Base-by-base conservation (phyloP, 2,329 filamentous ascomycete species). In the Aspergillus fijiensis region DNA sequence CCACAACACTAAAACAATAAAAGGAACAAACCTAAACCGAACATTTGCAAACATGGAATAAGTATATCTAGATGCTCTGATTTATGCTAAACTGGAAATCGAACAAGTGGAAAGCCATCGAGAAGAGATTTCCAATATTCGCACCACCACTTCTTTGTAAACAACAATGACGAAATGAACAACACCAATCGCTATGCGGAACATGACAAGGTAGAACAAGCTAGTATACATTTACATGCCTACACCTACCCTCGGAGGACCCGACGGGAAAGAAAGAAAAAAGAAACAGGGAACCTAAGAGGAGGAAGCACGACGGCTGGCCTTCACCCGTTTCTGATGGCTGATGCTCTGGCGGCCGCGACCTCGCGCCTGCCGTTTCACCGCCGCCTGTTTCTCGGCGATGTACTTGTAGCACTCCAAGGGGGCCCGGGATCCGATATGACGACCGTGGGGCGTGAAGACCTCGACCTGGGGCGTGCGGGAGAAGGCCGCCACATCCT, bases 361-460 rank as follows among this genome's bases (percentile, higher is more conserved):
- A 5, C 59, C 62, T 5, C 50, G 65, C 53, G 70, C 74, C 55
- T 69, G 69, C 58, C 33, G 33, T 35, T 68, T 71, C 35, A 73
- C 74, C 3, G 68, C 63, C 5, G 70, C 69, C 47, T 65, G 58
- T 53, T 73, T 77, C 54, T 74, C 67, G 5, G 66, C 68, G 10
- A 70, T 70, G 31, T 73, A 73, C 12, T 70, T 65, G 69, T 69
- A 77, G 49, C 70, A 72, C 63, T 76, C 69, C 5, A 76, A 70
- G 2, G 74, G 72, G 45, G 52, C 52, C 9, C 74, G 68, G 9
- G 59, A 64, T 3, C 83, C 88, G 31, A 98, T 81, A 67, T 90
- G 95, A 68, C 86, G 87, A n/a, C 95, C 95, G 60, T 92, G 84
- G 0, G 95, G 95, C 29, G 85, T 90, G 70, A 89, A 97, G 0